phyloP scores from a whole-genome alignment of 306 rosid genomes.

The Astragalus membranaceus region DNA sequence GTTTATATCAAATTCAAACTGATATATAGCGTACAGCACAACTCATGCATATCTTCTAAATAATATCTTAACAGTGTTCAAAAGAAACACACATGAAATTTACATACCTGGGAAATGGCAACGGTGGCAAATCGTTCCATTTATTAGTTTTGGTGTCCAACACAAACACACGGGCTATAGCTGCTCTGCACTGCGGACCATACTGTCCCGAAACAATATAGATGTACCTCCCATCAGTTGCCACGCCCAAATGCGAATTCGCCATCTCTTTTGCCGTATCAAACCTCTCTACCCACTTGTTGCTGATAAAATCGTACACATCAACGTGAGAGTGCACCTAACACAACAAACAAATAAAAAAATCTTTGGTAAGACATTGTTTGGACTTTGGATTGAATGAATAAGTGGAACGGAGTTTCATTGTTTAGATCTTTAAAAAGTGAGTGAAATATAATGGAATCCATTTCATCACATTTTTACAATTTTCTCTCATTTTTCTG shows the following conservation, averaged over 20 bases:
- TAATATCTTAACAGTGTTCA: neutral
- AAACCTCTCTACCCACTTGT: conserved; percentile 57
- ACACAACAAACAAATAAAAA: neutral
- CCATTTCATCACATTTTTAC: no score
- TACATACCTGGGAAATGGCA: conserved; percentile 67
- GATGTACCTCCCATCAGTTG: conserved; percentile 79
- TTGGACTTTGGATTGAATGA: no score
- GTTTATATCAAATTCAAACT: neutral
- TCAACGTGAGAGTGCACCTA: conserved; percentile 91
- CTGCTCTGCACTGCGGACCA: conserved; percentile 85
- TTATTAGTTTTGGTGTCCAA: conserved; percentile 64
- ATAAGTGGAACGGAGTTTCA: no score
- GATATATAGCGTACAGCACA: no score
- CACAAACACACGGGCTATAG: conserved; percentile 48
- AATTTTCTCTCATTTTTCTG: no score
- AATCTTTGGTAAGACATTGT: neutral
- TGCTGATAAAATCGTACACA: conserved; percentile 52
- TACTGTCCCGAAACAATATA: conserved; percentile 75
- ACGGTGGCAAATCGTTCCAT: conserved; percentile 64
- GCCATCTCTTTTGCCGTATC: conserved; percentile 81
- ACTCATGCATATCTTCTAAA: neutral
- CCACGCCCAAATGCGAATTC: conserved; percentile 82
- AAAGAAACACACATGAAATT: neutral
- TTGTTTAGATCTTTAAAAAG: no score
- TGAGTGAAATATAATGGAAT: no score